Base-by-base conservation (phyloP, 176 grass and related monocot species). In the Carex scoparia region DNA sequence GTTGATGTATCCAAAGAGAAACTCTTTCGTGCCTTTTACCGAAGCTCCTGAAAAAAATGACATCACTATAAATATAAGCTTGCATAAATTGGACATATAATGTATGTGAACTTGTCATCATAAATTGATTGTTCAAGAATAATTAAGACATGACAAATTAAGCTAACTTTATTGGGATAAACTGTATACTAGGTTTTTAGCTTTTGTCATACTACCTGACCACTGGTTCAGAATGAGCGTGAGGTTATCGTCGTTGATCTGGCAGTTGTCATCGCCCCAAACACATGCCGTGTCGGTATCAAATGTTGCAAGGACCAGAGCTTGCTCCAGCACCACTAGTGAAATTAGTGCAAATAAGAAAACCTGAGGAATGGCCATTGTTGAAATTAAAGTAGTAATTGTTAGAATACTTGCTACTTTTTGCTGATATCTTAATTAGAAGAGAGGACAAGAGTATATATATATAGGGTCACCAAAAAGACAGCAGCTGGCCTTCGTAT, bases 1-100 rank as follows among this genome's bases (percentile, higher is more conserved):
- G 0, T 92, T 87, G 7, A 95, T 46, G 13, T 79, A 88, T 5
- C 93, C 91, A n/a, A 89, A 99, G 13, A 99, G 72, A 76, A 89
- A 95, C 87, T 92, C 37, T 69, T 83, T 69, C 0, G 88, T 18
- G 58, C 54, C 83, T 85, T 98, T 28, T 79, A 89, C 58, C 53
- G 58, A 74, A 95, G 89, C 86, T 67, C 63, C 81, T 82, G 57
- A 49, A 48, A 46, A 65, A 65, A 46, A 46, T 38, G 6, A 81
- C 10, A 81, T 46, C 5, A 62, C 35, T 31, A 56, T 10, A 54
- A 7, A 57, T 55, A 78, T 57, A 35, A 32, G 0, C 0, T 86
- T 79, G 38, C 28, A 77, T 33, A 44, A 58, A 35, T 30, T 86
- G 4, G 10, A 67, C 6, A 31, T 0, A 77, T 7, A 54, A 77